Percentiles rank a stretch among this genome's conserved stretches.
Conservation (phyloP, 169 alveolate species). For the Plasmodium yoelii region DNA sequence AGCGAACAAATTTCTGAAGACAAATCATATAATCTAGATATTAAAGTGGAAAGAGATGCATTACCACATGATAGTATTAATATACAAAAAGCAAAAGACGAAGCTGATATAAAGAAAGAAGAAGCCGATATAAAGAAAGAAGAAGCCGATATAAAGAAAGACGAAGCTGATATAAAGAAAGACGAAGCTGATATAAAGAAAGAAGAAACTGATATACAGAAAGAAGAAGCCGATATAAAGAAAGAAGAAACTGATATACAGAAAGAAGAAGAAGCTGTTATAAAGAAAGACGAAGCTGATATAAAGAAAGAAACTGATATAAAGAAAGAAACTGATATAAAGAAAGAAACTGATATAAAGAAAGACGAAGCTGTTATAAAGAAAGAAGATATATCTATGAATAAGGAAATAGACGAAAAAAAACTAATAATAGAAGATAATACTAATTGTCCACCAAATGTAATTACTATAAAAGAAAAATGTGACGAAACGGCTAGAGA, state of each 20-base stretch:
- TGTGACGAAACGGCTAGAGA: conserved; percentile 7
- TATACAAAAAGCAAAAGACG: neutral
- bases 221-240: neutral
- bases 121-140: neutral
- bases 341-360: neutral
- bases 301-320: neutral
- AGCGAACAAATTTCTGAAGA: neutral
- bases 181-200: neutral
- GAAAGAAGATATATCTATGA: neutral
- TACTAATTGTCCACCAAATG: neutral
- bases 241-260: neutral
- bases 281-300: neutral
- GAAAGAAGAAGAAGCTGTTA: neutral
- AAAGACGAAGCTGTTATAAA: conserved; percentile 1
- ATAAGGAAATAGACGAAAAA: neutral
- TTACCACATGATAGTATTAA: conserved; percentile 14
- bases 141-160: neutral
- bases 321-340: neutral
- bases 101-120: neutral
- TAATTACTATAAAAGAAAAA: neutral
- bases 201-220: neutral
- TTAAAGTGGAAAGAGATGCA: neutral
- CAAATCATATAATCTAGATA: neutral
- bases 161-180: neutral
- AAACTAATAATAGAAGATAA: neutral